Evolutionary conservation across 306 rosid species (phyloP).

Genomic region (Spatholobus suberectus): DNA sequence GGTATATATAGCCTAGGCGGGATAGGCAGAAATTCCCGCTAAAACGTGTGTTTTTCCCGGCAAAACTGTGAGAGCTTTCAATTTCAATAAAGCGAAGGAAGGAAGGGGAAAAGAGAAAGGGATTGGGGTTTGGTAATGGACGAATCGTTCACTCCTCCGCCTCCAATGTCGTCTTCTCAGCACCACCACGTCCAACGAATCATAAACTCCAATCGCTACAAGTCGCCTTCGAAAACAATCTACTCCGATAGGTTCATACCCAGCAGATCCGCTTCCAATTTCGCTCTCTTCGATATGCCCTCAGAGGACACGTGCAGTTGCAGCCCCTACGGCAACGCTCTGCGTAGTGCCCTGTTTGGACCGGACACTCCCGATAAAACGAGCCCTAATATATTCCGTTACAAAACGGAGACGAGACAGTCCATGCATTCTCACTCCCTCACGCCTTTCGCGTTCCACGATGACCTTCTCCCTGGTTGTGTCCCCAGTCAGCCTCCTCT

Average conservation of each 20-base stretch:
- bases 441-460: conserved; percentile 61
- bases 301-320: conserved; percentile 49
- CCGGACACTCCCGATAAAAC: conserved; percentile 69
- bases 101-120: not conserved
- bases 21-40: not conserved
- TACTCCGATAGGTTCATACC: conserved; percentile 90
- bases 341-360: conserved; percentile 73
- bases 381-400: conserved; percentile 76
- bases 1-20: not conserved
- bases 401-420: conserved; percentile 75
- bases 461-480: conserved; percentile 53
- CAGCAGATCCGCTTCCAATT: conserved; percentile 83
- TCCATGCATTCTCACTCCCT: conserved; percentile 74
- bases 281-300: conserved; percentile 60
- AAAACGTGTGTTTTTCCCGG: conserved; percentile 7
- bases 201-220: conserved; percentile 61
- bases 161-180: conserved; percentile 36
- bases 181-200: conserved; percentile 70
- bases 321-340: conserved; percentile 60
- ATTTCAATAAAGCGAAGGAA: not conserved
- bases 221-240: conserved; percentile 74
- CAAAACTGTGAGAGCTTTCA: not conserved
- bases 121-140: not conserved
- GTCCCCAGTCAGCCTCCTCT: conserved; percentile 49
- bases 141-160: not conserved